Percentiles rank a stretch among this genome's conserved stretches.
phyloP scores from a whole-genome alignment of 2,329 filamentous ascomycete species.

The Colletotrichum sp. region DNA sequence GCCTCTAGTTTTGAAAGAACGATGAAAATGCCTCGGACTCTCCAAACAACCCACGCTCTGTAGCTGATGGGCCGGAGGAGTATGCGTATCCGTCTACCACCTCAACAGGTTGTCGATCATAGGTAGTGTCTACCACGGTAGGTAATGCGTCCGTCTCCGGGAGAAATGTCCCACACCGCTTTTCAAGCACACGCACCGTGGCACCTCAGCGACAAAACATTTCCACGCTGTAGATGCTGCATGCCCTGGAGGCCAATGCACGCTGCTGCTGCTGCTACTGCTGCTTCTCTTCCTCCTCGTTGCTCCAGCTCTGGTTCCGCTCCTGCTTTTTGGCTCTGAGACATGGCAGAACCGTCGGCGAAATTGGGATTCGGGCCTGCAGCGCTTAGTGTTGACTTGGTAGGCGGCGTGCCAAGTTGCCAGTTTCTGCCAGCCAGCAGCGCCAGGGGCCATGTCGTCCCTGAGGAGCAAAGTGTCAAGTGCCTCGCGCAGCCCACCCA shows the following conservation, averaged over 20 bases:
- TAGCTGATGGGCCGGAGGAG: neutral
- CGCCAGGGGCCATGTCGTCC: slow-evolving; percentile 10
- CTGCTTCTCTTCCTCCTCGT: neutral
- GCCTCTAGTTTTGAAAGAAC: neutral
- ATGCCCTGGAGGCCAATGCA: neutral
- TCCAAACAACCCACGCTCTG: neutral
- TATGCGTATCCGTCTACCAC: neutral
- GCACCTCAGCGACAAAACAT: neutral
- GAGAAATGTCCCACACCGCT: slow-evolving; percentile 10
- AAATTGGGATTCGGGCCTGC: neutral
- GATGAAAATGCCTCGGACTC: neutral
- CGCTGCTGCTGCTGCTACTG: neutral
- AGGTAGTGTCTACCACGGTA: neutral
- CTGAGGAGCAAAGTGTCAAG: slow-evolving; percentile 20
- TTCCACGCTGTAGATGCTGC: neutral
- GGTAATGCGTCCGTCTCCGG: neutral
- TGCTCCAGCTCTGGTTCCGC: neutral
- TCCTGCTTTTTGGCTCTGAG: neutral
- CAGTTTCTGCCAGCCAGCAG: neutral
- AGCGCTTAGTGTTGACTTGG: neutral
- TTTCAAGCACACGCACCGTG: neutral
- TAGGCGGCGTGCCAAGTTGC: neutral
- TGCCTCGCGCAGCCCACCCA: slow-evolving; percentile 16
- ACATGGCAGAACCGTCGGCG: neutral
- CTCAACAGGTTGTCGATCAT: neutral